These are phyloP conservation scores for Diaporthe vaccinii DNA, from an alignment of 2,329 filamentous ascomycete species.

Conservation along the genomic window DNA sequence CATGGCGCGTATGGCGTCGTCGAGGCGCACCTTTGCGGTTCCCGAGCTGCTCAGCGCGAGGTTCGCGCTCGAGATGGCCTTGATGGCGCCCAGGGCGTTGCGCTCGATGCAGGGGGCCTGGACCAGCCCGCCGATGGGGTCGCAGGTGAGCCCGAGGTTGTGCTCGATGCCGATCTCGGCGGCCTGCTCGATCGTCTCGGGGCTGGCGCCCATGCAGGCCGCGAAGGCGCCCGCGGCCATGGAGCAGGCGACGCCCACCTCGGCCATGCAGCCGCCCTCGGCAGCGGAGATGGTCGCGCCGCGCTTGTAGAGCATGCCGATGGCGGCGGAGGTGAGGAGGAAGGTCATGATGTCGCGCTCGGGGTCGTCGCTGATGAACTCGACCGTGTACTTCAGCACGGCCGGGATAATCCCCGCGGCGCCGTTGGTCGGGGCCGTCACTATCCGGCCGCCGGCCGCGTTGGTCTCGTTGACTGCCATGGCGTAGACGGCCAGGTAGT, in stretches of 20 bases:
- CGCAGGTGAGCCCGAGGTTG: slow-evolving; percentile 64
- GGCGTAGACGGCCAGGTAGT: slow-evolving; percentile 64
- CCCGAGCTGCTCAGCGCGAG: slow-evolving; percentile 61
- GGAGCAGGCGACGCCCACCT: slow-evolving; percentile 65
- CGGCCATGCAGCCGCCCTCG: slow-evolving; percentile 67
- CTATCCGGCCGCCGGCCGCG: slow-evolving; percentile 63
- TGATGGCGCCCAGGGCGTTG: slow-evolving; percentile 64
- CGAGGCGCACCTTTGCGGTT: slow-evolving; percentile 62
- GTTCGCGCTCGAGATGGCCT: slow-evolving; percentile 65
- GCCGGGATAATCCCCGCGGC: slow-evolving; percentile 65
- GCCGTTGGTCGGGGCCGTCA: slow-evolving; percentile 65
- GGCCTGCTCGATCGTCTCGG: slow-evolving; percentile 64
- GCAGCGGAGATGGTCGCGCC: slow-evolving; percentile 65
- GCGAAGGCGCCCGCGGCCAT: slow-evolving; percentile 66
- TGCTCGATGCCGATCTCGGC: slow-evolving; percentile 67
- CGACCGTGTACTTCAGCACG: slow-evolving; percentile 63
- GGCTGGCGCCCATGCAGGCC: slow-evolving; percentile 64
- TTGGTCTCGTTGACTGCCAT: slow-evolving; percentile 68
- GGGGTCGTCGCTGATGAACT: slow-evolving; percentile 64
- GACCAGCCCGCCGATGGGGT: slow-evolving; percentile 64
- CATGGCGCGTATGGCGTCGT: slow-evolving; percentile 66
- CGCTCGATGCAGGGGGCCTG: slow-evolving; percentile 66
- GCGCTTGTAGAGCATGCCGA: slow-evolving; percentile 67
- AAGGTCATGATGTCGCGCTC: slow-evolving; percentile 65
- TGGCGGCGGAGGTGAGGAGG: slow-evolving; percentile 62